Evolutionary conservation across 2,329 filamentous ascomycete genomes (phyloP).

Genomic region (Aspergillus ibericus): DNA sequence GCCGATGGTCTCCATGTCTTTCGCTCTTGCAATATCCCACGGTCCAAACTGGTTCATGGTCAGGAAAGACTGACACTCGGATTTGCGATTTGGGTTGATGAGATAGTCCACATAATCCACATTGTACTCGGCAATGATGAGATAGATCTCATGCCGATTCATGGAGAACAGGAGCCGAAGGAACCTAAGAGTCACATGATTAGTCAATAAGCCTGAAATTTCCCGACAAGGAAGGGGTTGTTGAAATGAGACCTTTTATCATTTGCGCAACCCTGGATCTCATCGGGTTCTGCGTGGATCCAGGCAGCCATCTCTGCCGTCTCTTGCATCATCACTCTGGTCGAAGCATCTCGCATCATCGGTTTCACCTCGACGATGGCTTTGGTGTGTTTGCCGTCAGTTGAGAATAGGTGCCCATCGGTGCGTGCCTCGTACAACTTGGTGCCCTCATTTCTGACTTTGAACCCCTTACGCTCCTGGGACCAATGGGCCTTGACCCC

Average conservation of each 20-base stretch:
- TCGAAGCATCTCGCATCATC: background rate
- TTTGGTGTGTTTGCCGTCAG: background rate
- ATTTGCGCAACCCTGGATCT: no score
- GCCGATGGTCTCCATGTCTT: background rate
- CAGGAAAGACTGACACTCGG: background rate
- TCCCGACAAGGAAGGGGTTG: background rate
- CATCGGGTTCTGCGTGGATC: background rate
- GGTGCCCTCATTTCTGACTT: background rate
- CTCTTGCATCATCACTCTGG: background rate
- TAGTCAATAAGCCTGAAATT: background rate
- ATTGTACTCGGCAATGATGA: background rate
- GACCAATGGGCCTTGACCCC: background rate
- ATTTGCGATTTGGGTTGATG: background rate
- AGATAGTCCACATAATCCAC: background rate
- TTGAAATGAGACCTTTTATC: background rate
- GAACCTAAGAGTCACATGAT: background rate
- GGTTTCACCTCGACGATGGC: background rate
- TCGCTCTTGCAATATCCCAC: background rate
- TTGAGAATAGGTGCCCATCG: background rate
- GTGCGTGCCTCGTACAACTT: background rate
- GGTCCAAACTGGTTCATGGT: background rate
- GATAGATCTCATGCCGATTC: background rate
- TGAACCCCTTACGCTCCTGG: background rate
- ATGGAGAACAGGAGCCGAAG: background rate
- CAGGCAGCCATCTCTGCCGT: background rate